These are phyloP conservation scores for Monilinia fructigena DNA, from an alignment of 2,329 filamentous ascomycete species.

Conservation along the genomic window DNA sequence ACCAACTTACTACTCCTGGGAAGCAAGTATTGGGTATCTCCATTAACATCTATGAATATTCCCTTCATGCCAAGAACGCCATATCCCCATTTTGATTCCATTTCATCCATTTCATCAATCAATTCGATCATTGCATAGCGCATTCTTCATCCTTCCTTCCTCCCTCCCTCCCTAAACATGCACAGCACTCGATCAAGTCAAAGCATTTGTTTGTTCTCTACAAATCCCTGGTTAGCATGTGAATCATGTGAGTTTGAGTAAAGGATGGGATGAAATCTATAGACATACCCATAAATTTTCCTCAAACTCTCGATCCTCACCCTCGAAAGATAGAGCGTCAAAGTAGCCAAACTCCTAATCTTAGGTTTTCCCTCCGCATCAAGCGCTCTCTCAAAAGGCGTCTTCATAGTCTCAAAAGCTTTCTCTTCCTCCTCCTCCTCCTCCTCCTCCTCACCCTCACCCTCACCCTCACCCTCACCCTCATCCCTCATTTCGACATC, in stretches of 20 bases:
- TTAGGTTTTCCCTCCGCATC: conserved; percentile 46
- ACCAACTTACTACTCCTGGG: not conserved
- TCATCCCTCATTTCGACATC: conserved; percentile 27
- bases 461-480: conserved; percentile 11
- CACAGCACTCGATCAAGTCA: conserved; percentile 2
- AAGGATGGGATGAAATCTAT: no score
- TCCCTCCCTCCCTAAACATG: not conserved
- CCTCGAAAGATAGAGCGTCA: conserved; percentile 61
- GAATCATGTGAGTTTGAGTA: not conserved
- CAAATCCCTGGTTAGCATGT: conserved; percentile 1
- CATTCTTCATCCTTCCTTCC: no score
- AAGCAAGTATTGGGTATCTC: conserved; percentile 22
- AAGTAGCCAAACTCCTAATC: conserved; percentile 49
- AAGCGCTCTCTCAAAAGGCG: conserved; percentile 55
- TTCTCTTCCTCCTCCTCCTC: conserved; percentile 33
- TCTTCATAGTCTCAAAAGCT: conserved; percentile 58
- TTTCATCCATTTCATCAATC: not conserved
- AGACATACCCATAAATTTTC: conserved; percentile 40
- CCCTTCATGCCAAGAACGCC: conserved; percentile 13
- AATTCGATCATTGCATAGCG: not conserved
- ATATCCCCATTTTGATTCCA: not conserved
- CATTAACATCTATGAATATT: conserved; percentile 9
- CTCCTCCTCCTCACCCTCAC: conserved; percentile 34
- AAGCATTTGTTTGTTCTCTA: conserved; percentile 41
- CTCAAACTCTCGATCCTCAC: conserved; percentile 56